Evolutionary conservation across 352 stramenopile species (phyloP).

Genomic region (Phytophthora quininea): DNA sequence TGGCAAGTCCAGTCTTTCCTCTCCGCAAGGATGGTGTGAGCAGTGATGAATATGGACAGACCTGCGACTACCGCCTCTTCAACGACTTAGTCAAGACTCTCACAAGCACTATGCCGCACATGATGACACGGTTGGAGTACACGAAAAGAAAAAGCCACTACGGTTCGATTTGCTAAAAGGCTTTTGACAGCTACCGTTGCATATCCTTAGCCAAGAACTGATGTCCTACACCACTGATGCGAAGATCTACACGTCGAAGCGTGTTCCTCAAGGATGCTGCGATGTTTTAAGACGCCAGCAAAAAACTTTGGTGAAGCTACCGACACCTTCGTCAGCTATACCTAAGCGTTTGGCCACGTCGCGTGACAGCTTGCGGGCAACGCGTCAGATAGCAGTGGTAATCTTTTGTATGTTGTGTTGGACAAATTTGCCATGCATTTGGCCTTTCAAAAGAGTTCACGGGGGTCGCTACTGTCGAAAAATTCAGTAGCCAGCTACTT

Average conservation of each 20-base stretch:
- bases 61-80: background rate
- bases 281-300: background rate
- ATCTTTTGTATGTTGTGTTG: background rate
- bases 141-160: conserved; percentile 5
- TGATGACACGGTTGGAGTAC: conserved; percentile 1
- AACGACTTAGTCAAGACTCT: conserved; percentile 8
- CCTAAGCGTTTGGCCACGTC: no score
- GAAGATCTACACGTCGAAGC: conserved; percentile 22
- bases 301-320: no score
- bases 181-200: conserved; percentile 7
- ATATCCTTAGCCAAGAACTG: conserved; percentile 1
- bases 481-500: conserved; percentile 15
- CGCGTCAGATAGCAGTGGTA: background rate
- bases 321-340: no score
- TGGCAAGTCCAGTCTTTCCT: conserved; percentile 6
- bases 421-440: conserved; percentile 1
- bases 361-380: no score
- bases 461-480: conserved; percentile 11
- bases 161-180: conserved; percentile 16
- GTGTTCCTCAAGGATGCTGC: conserved; percentile 17
- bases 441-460: conserved; percentile 5
- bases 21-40: background rate
- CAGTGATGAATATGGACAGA: background rate
- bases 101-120: background rate
- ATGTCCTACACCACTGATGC: conserved; percentile 27